Evolutionary conservation across 148 eudicot species (phyloP).

Genomic region (Limonium bicolor): DNA sequence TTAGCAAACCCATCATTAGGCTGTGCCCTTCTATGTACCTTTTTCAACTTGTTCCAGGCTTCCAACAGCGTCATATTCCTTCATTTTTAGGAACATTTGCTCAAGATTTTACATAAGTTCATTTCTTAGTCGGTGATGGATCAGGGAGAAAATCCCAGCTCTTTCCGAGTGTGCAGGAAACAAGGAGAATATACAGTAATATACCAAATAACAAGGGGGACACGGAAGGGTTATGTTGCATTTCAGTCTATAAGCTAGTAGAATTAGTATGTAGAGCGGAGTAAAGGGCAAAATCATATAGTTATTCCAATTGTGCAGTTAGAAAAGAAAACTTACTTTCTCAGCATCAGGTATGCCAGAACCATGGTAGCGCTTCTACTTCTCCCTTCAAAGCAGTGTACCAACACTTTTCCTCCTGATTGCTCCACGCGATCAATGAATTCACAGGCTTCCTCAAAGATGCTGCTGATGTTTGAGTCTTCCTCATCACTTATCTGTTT

Average conservation of each 20-base stretch:
- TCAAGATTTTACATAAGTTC: no score
- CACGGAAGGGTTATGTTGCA: no score
- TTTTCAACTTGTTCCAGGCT: conserved; percentile 80
- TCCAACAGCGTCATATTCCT: conserved; percentile 64
- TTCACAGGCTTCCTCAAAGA: conserved; percentile 75
- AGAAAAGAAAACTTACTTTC: conserved; percentile 79
- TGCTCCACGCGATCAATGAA: conserved; percentile 63
- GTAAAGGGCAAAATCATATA: no score
- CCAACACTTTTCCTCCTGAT: conserved; percentile 76
- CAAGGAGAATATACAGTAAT: no score
- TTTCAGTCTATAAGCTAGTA: no score
- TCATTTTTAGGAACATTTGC: no score
- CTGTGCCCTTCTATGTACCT: conserved; percentile 86
- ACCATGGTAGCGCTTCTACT: conserved; percentile 92
- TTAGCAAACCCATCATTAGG: conserved; percentile 97
- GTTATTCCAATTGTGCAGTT: no score
- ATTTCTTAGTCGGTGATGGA: no score
- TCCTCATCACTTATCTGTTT: conserved; percentile 78
- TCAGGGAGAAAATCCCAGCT: no score
- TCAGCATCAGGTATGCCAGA: conserved; percentile 78
- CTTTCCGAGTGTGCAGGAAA: no score
- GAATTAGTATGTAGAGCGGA: no score
- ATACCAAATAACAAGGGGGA: no score
- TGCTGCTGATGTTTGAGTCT: conserved; percentile 61
- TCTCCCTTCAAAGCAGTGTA: conserved; percentile 98